phyloP scores from a whole-genome alignment of 179 eudicot species.

The Dionaea muscipula region DNA sequence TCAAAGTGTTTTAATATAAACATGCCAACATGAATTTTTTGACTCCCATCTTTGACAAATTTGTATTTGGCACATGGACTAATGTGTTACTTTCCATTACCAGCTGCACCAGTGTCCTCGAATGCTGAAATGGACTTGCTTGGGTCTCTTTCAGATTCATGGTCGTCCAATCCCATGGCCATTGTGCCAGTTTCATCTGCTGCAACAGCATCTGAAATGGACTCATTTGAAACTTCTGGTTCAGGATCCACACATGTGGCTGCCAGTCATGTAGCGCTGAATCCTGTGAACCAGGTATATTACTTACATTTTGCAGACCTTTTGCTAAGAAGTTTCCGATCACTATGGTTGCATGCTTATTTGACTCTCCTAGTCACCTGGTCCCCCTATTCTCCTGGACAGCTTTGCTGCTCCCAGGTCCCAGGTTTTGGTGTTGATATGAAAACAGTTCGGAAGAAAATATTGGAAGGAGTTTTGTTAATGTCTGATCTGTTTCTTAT shows the following conservation, averaged over 20 bases:
- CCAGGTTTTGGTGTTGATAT: too few species aligned
- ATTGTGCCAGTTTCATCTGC: conserved; percentile 42
- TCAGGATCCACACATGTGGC: conserved; percentile 33
- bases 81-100: conserved; percentile 7
- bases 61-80: not conserved
- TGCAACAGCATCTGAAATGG: conserved; percentile 22
- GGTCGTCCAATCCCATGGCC: conserved; percentile 47
- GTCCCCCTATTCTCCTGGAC: too few species aligned
- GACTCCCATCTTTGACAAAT: not conserved
- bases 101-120: conserved; percentile 41
- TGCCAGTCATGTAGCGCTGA: conserved; percentile 22
- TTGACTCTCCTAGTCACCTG: too few species aligned
- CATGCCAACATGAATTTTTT: too few species aligned
- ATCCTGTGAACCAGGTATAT: conserved; percentile 46
- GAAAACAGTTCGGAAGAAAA: too few species aligned
- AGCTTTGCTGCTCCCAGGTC: too few species aligned
- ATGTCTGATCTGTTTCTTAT: too few species aligned
- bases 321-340: too few species aligned
- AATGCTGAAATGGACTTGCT: conserved; percentile 63
- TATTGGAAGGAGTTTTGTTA: too few species aligned
- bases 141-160: conserved; percentile 67
- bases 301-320: not conserved
- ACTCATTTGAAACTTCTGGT: conserved; percentile 18
- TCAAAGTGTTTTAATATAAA: too few species aligned
- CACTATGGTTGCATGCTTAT: too few species aligned